Conservation (phyloP, 805 yeast genomes). For the Nakazawaea sp. region DNA sequence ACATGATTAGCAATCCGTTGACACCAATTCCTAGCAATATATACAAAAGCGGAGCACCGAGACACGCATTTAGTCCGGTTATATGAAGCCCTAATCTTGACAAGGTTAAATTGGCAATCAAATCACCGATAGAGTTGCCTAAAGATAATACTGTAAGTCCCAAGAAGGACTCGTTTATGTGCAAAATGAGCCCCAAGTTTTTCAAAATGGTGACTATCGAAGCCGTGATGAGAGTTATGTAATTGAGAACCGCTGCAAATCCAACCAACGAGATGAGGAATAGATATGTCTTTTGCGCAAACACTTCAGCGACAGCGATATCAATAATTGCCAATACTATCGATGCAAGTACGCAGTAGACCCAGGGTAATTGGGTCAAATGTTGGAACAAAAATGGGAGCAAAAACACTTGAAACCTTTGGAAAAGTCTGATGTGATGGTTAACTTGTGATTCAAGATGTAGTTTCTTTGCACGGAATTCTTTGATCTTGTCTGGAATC, state of each 20-base stretch:
- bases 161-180: constrained; percentile 37
- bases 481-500: not conserved
- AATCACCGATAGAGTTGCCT: constrained; percentile 46
- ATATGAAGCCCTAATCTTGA: constrained; percentile 28
- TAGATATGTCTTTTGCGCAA: constrained; percentile 1
- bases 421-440: not conserved
- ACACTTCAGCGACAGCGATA: not conserved
- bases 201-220: constrained; percentile 26
- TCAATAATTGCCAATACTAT: not conserved
- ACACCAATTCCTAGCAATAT: constrained; percentile 44
- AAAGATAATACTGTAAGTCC: constrained; percentile 43
- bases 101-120: constrained; percentile 42
- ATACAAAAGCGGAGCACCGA: constrained; percentile 46
- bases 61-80: constrained; percentile 44
- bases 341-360: not conserved
- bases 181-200: constrained; percentile 36
- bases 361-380: not conserved
- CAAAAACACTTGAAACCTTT: constrained; percentile 2
- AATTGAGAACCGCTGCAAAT: constrained; percentile 20
- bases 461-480: too few species aligned
- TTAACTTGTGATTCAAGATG: not conserved
- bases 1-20: constrained; percentile 30
- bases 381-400: constrained; percentile 2
- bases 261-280: constrained; percentile 20
- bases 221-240: constrained; percentile 23